Evolutionary conservation across 495 filamentous ascomycete species (phyloP).

Genomic region (Hypoxylon subgilvum): DNA sequence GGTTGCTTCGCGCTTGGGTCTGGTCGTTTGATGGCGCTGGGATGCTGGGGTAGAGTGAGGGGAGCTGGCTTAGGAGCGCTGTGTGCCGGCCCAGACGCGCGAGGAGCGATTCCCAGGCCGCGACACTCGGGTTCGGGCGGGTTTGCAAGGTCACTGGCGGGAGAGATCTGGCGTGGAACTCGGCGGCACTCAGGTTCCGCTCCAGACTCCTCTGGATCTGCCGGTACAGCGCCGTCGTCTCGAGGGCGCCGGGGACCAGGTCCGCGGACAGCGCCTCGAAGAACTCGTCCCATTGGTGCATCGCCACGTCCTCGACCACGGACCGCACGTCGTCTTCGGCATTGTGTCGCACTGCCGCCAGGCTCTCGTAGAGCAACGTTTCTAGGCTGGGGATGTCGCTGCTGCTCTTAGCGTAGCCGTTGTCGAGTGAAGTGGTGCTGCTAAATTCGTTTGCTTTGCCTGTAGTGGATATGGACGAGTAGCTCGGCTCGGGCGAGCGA

Average conservation of each 20-base stretch:
- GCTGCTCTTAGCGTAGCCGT: background rate
- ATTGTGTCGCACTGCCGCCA: conserved; percentile 1
- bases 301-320: conserved; percentile 36
- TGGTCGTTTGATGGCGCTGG: background rate
- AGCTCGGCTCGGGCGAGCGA: no score
- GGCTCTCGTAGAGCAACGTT: conserved; percentile 27
- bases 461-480: background rate
- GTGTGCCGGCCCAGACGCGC: conserved; percentile 36
- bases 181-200: conserved; percentile 36
- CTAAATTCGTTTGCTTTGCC: background rate
- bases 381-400: conserved; percentile 34
- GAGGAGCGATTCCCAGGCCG: conserved; percentile 41
- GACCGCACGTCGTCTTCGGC: conserved; percentile 9
- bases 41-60: background rate
- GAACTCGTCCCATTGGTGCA: conserved; percentile 45
- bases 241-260: background rate
- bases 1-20: background rate
- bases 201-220: conserved; percentile 43
- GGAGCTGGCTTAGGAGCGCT: conserved; percentile 24
- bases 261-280: conserved; percentile 40
- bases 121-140: background rate
- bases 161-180: background rate
- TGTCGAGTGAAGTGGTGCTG: background rate
- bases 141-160: no score
- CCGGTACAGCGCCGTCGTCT: conserved; percentile 32